These are phyloP conservation scores for Diddensiella transvaalensis DNA, from an alignment of 805 yeast genomes.

Conservation along the genomic window DNA sequence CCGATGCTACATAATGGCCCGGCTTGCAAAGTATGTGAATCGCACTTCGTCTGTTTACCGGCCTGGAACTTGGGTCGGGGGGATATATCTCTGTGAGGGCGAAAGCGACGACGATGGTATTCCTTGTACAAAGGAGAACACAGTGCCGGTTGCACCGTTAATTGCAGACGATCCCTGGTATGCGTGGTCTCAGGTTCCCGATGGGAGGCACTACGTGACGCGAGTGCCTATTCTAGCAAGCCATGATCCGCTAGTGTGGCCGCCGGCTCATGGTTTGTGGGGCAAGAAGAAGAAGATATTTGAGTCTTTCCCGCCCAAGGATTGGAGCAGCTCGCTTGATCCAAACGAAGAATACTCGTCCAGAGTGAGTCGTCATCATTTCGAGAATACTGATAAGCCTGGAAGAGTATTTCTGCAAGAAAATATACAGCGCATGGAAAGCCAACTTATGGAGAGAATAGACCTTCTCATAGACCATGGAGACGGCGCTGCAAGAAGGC, in stretches of 20 bases:
- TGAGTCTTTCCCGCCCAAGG: slow-evolving; percentile 2
- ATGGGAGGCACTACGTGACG: slow-evolving; percentile 13
- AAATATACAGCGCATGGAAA: not conserved
- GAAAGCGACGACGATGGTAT: slow-evolving; percentile 13
- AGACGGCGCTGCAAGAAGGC: slow-evolving; percentile 10
- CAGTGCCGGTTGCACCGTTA: slow-evolving; percentile 21
- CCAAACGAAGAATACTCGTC: slow-evolving; percentile 16
- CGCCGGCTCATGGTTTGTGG: not conserved
- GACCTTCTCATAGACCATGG: slow-evolving; percentile 6
- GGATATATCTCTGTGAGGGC: slow-evolving; percentile 23
- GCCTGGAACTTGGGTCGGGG: slow-evolving; percentile 26
- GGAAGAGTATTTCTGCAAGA: not conserved
- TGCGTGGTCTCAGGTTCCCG: slow-evolving; percentile 20
- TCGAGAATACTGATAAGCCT: not conserved
- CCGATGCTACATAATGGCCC: slow-evolving; percentile 23
- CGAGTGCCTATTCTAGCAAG: slow-evolving; percentile 18
- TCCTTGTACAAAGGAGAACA: slow-evolving; percentile 14
- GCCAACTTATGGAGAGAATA: not conserved
- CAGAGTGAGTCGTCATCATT: no score
- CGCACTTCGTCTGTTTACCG: not conserved
- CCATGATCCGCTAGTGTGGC: slow-evolving; percentile 5
- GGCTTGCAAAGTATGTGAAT: slow-evolving; percentile 15
- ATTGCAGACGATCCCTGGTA: slow-evolving; percentile 18
- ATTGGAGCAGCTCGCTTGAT: slow-evolving; percentile 17
- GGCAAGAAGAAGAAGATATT: not conserved